A percentile compares a stretch with the other conserved stretches of the same genome.
Evolutionary conservation across 495 filamentous ascomycete genomes (phyloP).

Genomic region (Penicillium maclennaniae): DNA sequence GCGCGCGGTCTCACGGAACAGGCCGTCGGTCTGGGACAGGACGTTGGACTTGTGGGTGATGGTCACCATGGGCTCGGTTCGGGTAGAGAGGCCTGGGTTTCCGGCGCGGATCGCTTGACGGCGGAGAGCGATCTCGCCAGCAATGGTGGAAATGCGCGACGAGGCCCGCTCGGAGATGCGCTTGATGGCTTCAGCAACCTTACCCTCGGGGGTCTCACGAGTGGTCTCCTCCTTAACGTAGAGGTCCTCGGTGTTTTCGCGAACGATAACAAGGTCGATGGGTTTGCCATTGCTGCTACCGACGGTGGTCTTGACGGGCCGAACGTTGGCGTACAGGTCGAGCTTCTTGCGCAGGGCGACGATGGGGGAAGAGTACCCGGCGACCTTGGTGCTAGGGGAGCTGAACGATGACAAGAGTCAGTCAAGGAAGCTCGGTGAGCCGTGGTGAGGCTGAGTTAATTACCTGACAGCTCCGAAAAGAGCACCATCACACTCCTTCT

Average conservation of each 20-base stretch:
- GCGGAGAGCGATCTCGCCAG: constrained; percentile 87
- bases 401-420: constrained; percentile 21
- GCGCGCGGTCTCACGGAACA: constrained; percentile 81
- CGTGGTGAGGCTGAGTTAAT: neutral
- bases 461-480: constrained; percentile 92
- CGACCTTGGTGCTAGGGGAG: constrained; percentile 82
- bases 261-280: constrained; percentile 96
- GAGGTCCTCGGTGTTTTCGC: constrained; percentile 97
- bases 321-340: constrained; percentile 94
- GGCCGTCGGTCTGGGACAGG: constrained; percentile 89
- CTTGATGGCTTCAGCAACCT: constrained; percentile 96
- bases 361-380: constrained; percentile 95
- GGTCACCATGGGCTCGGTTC: constrained; percentile 73
- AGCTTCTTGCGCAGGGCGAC: constrained; percentile 94
- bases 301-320: constrained; percentile 82
- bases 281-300: constrained; percentile 50
- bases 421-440: neutral
- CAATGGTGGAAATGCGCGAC: constrained; percentile 81
- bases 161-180: constrained; percentile 84
- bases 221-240: constrained; percentile 98
- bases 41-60: constrained; percentile 99
- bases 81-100: constrained; percentile 48
- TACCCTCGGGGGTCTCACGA: constrained; percentile 63
- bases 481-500: constrained; percentile 89
- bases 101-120: constrained; percentile 71